Base-by-base conservation (phyloP, 78 protist genomes). In the Polysphondylium violaceum region DNA sequence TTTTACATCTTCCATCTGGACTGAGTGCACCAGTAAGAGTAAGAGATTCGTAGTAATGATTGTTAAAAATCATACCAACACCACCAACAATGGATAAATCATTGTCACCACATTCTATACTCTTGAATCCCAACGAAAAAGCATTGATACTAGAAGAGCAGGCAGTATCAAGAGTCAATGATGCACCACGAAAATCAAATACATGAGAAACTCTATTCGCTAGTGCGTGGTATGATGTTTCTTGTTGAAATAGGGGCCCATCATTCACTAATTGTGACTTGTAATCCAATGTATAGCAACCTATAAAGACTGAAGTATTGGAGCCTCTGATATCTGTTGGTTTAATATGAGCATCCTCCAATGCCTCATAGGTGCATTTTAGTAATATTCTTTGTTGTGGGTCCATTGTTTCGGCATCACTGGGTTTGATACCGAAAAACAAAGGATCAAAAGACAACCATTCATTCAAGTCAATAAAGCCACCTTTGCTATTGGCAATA, bases 161-260 rank as follows among this genome's bases (percentile, higher is more conserved):
- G 4, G 98, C 98, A 17, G 97, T 95, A 69, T 97, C 98, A 4
- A 96, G 1, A 0, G 94, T 7, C 12, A 96, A 2, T 0, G 95
- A 76, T 19, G 97, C 94, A 3, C 98, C 87, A 50, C 65, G 73
- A 3, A 76, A 64, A 47, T 76, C 74, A n/a, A 47, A 76, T 11
- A 50, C 31, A 33, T 47, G 63, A 2, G 87, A 76, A 19, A 68
- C 27, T 25, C 59, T 14, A 68, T 68, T 68, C 23, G 76, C 27
- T 5, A 68, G 21, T 14, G 29, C 17, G 31, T 65, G 74, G n/a
- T n/a, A n/a, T n/a, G n/a, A n/a, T n/a, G n/a, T n/a, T n/a, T n/a
- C n/a, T n/a, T n/a, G n/a, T n/a, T n/a, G n/a, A n/a, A n/a, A n/a
- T n/a, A n/a, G n/a, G n/a, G n/a, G n/a, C n/a, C n/a, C n/a, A n/a